phyloP scores from a whole-genome alignment of 768 basidiomycete genomes.

The Mycena galopus region DNA sequence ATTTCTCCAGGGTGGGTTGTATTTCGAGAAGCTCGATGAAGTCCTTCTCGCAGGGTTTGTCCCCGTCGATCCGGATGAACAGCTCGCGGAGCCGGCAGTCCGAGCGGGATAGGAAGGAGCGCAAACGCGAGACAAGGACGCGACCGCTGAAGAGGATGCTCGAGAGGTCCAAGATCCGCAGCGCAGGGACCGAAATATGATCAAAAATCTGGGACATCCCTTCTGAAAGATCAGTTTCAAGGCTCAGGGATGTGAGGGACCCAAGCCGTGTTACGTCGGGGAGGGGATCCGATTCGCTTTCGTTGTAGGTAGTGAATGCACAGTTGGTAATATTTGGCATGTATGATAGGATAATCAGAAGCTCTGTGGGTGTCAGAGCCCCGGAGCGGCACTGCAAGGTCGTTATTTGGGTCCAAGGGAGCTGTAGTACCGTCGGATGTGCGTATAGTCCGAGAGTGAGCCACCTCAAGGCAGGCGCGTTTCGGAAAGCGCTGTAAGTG shows the following conservation, averaged over 20 bases:
- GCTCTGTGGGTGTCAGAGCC: not conserved
- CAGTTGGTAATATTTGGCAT: not conserved
- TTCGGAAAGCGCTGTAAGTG: not conserved
- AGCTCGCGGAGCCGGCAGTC: not conserved
- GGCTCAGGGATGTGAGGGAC: not conserved
- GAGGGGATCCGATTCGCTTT: not conserved
- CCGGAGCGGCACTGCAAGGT: not conserved
- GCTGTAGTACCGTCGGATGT: not conserved
- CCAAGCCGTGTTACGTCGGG: not conserved
- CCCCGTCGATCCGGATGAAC: not conserved
- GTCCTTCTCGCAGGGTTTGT: not conserved
- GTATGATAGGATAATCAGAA: not conserved
- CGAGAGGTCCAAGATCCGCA: not conserved
- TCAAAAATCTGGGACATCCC: not conserved
- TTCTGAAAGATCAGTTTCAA: not conserved
- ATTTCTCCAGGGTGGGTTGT: slow-evolving; percentile 1
- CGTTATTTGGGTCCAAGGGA: not conserved
- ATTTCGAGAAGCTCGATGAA: slow-evolving; percentile 5
- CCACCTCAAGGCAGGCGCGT: not conserved
- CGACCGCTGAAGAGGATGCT: slow-evolving; percentile 1
- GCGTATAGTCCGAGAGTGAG: not conserved
- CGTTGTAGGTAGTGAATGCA: not conserved
- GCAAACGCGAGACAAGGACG: not conserved
- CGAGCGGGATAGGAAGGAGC: not conserved
- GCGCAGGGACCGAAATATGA: not conserved